Evolutionary conservation across 2,329 filamentous ascomycete species (phyloP).

Genomic region (Aspergillus jensenii): DNA sequence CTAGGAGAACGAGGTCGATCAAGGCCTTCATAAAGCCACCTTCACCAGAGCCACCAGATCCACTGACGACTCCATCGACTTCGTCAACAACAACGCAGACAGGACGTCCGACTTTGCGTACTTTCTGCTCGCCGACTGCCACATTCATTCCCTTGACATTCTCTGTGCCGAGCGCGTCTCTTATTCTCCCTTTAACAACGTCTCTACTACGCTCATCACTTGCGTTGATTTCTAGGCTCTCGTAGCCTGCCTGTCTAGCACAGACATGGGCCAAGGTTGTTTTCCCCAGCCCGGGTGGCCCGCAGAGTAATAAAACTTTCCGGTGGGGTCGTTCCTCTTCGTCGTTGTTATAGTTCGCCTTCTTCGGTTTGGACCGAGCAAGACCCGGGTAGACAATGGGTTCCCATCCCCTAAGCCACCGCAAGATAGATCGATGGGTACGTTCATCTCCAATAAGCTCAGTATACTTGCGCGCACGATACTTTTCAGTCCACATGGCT

Average conservation of each 20-base stretch:
- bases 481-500: constrained; percentile 91
- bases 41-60: constrained; percentile 74
- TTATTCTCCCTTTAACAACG: constrained; percentile 87
- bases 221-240: constrained; percentile 95
- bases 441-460: constrained; percentile 93
- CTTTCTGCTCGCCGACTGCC: constrained; percentile 49
- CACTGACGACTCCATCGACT: constrained; percentile 88
- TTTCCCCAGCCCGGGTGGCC: constrained; percentile 90
- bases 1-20: constrained; percentile 82
- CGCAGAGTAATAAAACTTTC: constrained; percentile 87
- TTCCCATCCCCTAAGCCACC: constrained; percentile 96
- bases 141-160: constrained; percentile 71
- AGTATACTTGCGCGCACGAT: constrained; percentile 85
- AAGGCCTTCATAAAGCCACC: constrained; percentile 94
- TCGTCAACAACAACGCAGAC: constrained; percentile 95
- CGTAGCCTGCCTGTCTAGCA: constrained; percentile 91
- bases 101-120: constrained; percentile 74
- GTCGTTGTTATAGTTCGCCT: constrained; percentile 37
- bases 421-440: constrained; percentile 84
- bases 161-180: constrained; percentile 89
- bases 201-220: constrained; percentile 89
- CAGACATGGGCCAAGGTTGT: constrained; percentile 96
- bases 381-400: constrained; percentile 83
- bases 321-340: constrained; percentile 74
- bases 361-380: constrained; percentile 59